Evolutionary conservation across 306 rosid species (phyloP).

Genomic region (Glycine latifolia): DNA sequence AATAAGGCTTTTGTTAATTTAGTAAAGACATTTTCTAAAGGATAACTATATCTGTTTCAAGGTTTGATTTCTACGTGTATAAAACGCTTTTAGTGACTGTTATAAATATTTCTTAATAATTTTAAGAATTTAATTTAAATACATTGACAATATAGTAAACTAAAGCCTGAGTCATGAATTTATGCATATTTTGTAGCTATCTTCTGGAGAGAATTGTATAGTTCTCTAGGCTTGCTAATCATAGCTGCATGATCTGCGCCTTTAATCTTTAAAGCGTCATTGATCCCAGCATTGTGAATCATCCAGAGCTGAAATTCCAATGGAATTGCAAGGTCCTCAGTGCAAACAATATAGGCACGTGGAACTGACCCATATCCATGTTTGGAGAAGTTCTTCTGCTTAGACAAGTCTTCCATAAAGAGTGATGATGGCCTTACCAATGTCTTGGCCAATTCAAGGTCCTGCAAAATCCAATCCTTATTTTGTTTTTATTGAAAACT

Average conservation of each 20-base stretch:
- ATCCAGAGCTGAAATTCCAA: slow-evolving; percentile 55
- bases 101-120: too few species aligned
- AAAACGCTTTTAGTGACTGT: too few species aligned
- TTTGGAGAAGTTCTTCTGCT: slow-evolving; percentile 47
- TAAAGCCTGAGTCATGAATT: not conserved
- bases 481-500: not conserved
- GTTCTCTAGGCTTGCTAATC: slow-evolving; percentile 49
- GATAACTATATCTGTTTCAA: too few species aligned
- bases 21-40: too few species aligned
- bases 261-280: slow-evolving; percentile 59
- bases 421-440: slow-evolving; percentile 54
- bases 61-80: too few species aligned
- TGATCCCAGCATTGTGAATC: slow-evolving; percentile 55
- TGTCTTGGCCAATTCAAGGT: slow-evolving; percentile 57
- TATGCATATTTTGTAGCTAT: slow-evolving; percentile 48
- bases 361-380: slow-evolving; percentile 59
- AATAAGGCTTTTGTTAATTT: too few species aligned
- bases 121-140: too few species aligned
- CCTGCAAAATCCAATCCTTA: slow-evolving; percentile 43
- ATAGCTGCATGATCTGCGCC: slow-evolving; percentile 63
- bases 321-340: slow-evolving; percentile 46
- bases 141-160: not conserved
- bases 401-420: slow-evolving; percentile 55
- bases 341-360: slow-evolving; percentile 46
- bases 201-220: slow-evolving; percentile 50